Evolutionary conservation across 2,329 filamentous ascomycete genomes (phyloP), one percentile per base, ranked within the genome.

Genomic region (Polychaeton citri): DNA sequence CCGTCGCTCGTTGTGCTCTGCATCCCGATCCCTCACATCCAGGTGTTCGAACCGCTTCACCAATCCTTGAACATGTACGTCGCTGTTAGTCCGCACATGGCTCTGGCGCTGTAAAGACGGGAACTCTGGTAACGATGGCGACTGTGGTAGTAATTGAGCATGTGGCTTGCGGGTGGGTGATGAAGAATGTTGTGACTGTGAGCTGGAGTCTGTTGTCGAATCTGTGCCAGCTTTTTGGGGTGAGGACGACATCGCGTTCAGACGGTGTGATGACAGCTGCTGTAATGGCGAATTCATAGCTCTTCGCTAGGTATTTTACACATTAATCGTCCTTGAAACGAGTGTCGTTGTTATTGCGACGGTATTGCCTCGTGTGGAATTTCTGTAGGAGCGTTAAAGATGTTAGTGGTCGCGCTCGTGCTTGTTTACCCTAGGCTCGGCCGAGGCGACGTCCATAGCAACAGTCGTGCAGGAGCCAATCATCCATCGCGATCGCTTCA

Each of bases 1-100:
- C 36, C 58, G 57, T 41, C 58, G 54, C 45, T 66, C 62, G 33
- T 39, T 42, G 33, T 45, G 47, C 40, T 59, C 56, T 15, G 54
- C 57, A 36, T 64, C 58, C 37, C 57, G 55, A 48, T 69, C 65
- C 50, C 63, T 62, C 38, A 69, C 61, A 38, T 77, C 71, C 21
- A 84, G 65, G 38, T 67, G 72, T 61, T 84, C 81, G 58, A 84
- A 83, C 57, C 81, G 79, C 51, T 73, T 76, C 43, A 82, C 79
- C 51, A 69, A 58, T 28, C 62, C 62, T 47, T 76, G 66, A 5
- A 81, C 75, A 28, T 28, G 24, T 7, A 28, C 24, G 16, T 57
- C 55, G 42, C 73, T 72, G 47, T 71, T 74, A 41, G 75, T 72
- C 43, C 73, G 67, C 12, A 58, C 59, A 51, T 65, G 62, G 21